Conservation (phyloP, 2,329 filamentous ascomycete genomes). For the Talaromyces sp. region DNA sequence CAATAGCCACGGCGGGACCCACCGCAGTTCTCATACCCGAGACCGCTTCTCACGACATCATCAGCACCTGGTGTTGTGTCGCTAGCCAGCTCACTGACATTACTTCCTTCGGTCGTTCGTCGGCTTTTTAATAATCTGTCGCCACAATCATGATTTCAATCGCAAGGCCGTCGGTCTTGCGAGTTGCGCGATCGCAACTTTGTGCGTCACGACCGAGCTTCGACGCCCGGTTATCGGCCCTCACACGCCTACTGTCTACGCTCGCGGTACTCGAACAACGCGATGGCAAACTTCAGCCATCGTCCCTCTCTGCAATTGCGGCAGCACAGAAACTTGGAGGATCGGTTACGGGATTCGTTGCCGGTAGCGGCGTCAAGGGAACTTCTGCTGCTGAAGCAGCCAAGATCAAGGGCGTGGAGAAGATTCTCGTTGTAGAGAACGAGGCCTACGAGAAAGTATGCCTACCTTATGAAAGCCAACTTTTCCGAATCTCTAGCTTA, state of each 20-base stretch:
- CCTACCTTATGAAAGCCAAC: background rate
- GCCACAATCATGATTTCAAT: slow-evolving; percentile 21
- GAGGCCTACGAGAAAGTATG: slow-evolving; percentile 83
- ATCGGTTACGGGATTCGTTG: slow-evolving; percentile 78
- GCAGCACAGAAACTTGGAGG: slow-evolving; percentile 85
- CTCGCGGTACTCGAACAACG: slow-evolving; percentile 89
- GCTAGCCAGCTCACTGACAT: slow-evolving; percentile 3
- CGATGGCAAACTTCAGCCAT: slow-evolving; percentile 77
- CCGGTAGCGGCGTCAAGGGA: slow-evolving; percentile 70
- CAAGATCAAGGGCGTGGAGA: slow-evolving; percentile 85
- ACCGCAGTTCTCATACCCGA: background rate
- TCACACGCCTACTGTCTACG: slow-evolving; percentile 73
- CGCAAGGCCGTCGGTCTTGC: slow-evolving; percentile 36
- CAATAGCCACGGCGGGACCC: background rate
- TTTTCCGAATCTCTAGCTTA: background rate
- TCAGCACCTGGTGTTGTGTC: slow-evolving; percentile 3
- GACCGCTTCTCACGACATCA: slow-evolving; percentile 4
- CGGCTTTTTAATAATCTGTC: background rate
- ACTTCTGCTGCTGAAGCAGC: slow-evolving; percentile 74
- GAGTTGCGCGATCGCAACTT: slow-evolving; percentile 44
- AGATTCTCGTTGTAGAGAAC: slow-evolving; percentile 85
- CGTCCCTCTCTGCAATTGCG: slow-evolving; percentile 78
- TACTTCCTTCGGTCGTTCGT: background rate
- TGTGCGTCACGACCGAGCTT: slow-evolving; percentile 34
- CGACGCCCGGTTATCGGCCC: slow-evolving; percentile 50